Evolutionary conservation across 2,329 filamentous ascomycete genomes (phyloP), one percentile per base, ranked within the genome.

Genomic region (Aspergillus phoenicis): DNA sequence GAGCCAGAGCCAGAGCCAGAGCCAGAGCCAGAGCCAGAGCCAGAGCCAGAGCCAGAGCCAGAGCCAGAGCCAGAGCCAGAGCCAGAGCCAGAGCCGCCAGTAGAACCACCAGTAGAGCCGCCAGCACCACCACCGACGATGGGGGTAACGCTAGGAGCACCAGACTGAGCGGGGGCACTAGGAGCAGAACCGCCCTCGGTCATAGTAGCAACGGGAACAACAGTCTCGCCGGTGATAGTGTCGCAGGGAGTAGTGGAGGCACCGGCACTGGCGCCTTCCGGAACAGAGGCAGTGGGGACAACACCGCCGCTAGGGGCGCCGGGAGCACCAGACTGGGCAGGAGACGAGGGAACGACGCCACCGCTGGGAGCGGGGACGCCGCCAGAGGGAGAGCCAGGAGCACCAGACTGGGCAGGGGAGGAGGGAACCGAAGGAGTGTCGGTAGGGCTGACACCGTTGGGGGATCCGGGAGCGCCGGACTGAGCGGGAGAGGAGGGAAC

Each of bases 101-200:
- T 55, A 22, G 62, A 49, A n/a, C 59, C 62, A 5, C 49, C 49
- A 24, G 49, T 11, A 22, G 62, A 63, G 51, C 63, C 65, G 30
- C 62, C 28, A 13, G 69, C 69, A 26, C 65, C 67, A 15, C 67
- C 62, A 26, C 61, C 47, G 22, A 30, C 52, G 17, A 57, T 49
- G n/a, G 45, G 10, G 43, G 52, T 24, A 36, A 58, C 61, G n/a
- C 64, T 57, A 47, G 64, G 59, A 36, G 64, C 24, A 59, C 59
- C 62, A 26, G 59, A 52, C n/a, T 59, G 56, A 38, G 36, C 47
- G 15, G 60, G 57, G 26, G 59, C 60, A 11, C 64, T 57, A 38
- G 62, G 58, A 36, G 49, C 62, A 24, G 62, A 59, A 13, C 57
- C 48, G 43, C 36, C 59, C 48, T 54, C 61, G 26, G 53, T 52